Percentiles rank a stretch among this genome's conserved stretches.
These are phyloP conservation scores for Stephania japonica DNA, from an alignment of 164 flowering plant species.

Conservation along the genomic window DNA sequence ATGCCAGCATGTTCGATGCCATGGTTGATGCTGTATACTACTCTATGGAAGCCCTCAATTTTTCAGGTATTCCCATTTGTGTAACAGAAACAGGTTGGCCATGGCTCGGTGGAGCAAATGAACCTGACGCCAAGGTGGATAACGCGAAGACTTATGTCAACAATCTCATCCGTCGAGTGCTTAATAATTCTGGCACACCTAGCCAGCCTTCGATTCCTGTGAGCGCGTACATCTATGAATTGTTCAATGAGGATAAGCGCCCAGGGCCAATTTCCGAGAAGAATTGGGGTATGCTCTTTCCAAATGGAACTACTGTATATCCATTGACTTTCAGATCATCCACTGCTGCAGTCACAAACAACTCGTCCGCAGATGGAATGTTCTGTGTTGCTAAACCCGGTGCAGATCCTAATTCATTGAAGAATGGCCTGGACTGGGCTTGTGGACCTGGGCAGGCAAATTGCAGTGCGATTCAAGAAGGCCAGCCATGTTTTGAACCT, in stretches of 20 bases:
- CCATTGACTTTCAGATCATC: slow-evolving; percentile 32
- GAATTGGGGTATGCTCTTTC: slow-evolving; percentile 59
- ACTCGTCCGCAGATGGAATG: slow-evolving; percentile 30
- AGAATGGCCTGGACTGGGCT: slow-evolving; percentile 80
- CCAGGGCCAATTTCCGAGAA: slow-evolving; percentile 59
- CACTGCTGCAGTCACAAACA: slow-evolving; percentile 18
- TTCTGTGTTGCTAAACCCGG: slow-evolving; percentile 64
- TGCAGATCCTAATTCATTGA: slow-evolving; percentile 49
- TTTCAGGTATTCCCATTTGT: slow-evolving; percentile 62
- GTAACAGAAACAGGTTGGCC: slow-evolving; percentile 99
- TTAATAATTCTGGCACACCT: slow-evolving; percentile 69
- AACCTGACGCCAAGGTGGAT: slow-evolving; percentile 69
- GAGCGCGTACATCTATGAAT: slow-evolving; percentile 67
- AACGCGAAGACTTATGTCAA: slow-evolving; percentile 64
- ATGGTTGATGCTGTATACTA: slow-evolving; percentile 94
- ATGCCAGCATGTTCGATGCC: slow-evolving; percentile 87
- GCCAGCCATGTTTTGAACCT: slow-evolving; percentile 66
- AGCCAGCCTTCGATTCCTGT: slow-evolving; percentile 57
- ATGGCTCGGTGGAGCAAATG: slow-evolving; percentile 67
- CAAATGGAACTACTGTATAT: slow-evolving; percentile 60
- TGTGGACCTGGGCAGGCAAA: slow-evolving; percentile 81
- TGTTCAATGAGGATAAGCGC: slow-evolving; percentile 70
- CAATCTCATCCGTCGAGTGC: slow-evolving; percentile 54
- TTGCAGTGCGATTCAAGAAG: slow-evolving; percentile 66
- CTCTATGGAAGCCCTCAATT: slow-evolving; percentile 62